Evolutionary conservation across 2,329 filamentous ascomycete species (phyloP), one percentile per base, ranked within the genome.

Genomic region (Nigrograna mackinnonii): DNA sequence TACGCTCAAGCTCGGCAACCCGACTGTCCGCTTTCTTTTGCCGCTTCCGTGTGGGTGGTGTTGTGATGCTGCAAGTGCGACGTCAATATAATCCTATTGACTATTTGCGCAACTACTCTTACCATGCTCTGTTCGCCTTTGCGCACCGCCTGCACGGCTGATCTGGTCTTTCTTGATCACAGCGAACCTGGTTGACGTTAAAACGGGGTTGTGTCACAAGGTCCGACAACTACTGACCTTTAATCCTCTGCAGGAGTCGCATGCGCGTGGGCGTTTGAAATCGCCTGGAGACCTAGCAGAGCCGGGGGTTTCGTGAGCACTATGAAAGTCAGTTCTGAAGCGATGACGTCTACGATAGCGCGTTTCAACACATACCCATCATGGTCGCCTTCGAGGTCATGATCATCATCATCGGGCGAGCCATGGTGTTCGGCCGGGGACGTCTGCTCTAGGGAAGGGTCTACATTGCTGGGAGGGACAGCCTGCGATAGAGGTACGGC

Each of bases 1-100:
- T 95, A 76, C 86, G 90, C 75, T 96, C 91, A 38, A 96, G 77
- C 73, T 96, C 91, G 6, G 90, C 87, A 11, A 96, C 91, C 38
- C 90, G 80, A 52, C 84, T 92, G 65, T 95, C 91, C 40, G 89
- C 91, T 76, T 95, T 95, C 76, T 92, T 95, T 73, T 92, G 89
- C 33, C 91, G 79, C 71, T 95, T 95, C 30, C 89, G 71, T 12
- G 77, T 83, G 1, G 82, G 89, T 49, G 84, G 82, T 1, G 89
- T 95, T 48, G 67, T 70, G 37, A 69, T 60, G 47, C 61, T 57
- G 30, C 24, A 28, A 28, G 24, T n/a, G 9, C n/a, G 24, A 9
- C 16, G 31, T 9, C 31, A 33, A 13, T 33, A 17, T 11, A 13
- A 17, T 11, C 11, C 9, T 33, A 33, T n/a, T n/a, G n/a, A n/a